Evolutionary conservation across 345 rosid species (phyloP).

Genomic region (Diplotaxis tenuifolia): DNA sequence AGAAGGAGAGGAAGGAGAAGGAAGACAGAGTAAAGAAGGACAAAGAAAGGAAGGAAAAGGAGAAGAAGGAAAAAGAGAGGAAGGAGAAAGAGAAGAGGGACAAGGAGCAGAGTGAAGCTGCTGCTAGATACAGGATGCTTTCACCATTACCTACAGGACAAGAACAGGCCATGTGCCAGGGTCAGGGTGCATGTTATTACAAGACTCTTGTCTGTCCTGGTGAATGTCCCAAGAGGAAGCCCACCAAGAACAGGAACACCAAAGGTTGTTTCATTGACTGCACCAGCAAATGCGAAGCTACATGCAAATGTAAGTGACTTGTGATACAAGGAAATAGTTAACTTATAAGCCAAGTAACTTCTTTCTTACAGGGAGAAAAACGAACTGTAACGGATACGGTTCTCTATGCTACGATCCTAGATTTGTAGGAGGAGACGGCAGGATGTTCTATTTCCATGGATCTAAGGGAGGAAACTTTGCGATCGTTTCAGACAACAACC

Average conservation of each 20-base stretch:
- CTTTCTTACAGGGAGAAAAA: conserved; percentile 55
- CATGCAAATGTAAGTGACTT: conserved; percentile 68
- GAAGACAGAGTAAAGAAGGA: conserved; percentile 15
- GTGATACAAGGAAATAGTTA: neutral
- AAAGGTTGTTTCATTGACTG: conserved; percentile 74
- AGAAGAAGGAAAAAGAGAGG: conserved; percentile 28
- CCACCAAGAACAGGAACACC: conserved; percentile 52
- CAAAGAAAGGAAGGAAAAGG: conserved; percentile 17
- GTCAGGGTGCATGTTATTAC: conserved; percentile 40
- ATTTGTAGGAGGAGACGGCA: conserved; percentile 87
- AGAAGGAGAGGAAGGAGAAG: conserved; percentile 12
- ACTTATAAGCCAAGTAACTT: conserved; percentile 3
- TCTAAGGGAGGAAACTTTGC: conserved; percentile 82
- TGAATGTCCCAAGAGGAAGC: conserved; percentile 70
- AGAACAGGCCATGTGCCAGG: conserved; percentile 50
- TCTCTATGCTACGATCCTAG: conserved; percentile 85
- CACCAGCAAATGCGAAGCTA: conserved; percentile 72
- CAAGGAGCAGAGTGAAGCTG: conserved; percentile 29
- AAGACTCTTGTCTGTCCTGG: conserved; percentile 57
- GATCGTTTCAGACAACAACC: conserved; percentile 68
- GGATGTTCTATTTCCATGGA: conserved; percentile 96
- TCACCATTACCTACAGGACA: conserved; percentile 41
- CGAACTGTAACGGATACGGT: conserved; percentile 76
- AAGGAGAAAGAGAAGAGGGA: conserved; percentile 32
- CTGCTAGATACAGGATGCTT: conserved; percentile 40